Percentiles rank a stretch among this genome's conserved stretches.
Evolutionary conservation across 164 flowering plant species (phyloP).

Genomic region (Liquidambar formosana): DNA sequence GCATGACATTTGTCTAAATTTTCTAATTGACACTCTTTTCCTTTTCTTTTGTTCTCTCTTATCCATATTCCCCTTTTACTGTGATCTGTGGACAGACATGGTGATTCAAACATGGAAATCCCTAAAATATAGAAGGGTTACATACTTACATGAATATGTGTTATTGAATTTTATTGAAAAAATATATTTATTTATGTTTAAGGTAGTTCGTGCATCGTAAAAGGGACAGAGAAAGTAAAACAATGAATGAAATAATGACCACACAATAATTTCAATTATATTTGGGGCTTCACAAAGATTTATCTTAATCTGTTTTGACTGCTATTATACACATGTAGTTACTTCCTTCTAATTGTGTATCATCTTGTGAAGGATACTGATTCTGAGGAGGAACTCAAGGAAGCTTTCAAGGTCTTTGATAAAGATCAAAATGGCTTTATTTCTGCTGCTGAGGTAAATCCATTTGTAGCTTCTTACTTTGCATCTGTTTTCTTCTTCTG

Average conservation of each 20-base stretch:
- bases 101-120: too few species aligned
- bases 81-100: too few species aligned
- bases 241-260: too few species aligned
- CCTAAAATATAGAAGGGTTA: too few species aligned
- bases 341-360: neutral
- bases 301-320: neutral
- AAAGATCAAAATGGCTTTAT: conserved; percentile 68
- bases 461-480: neutral
- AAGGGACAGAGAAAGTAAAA: too few species aligned
- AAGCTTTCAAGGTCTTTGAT: conserved; percentile 66
- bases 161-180: too few species aligned
- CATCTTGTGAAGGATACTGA: conserved; percentile 42
- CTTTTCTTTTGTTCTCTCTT: neutral
- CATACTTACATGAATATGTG: too few species aligned
- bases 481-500: neutral
- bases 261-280: too few species aligned
- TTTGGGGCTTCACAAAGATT: neutral
- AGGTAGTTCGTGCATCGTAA: too few species aligned
- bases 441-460: conserved; percentile 56
- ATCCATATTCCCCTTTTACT: too few species aligned
- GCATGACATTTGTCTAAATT: neutral
- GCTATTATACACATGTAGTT: neutral
- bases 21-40: neutral
- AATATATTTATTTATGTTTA: too few species aligned
- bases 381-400: conserved; percentile 60